Evolutionary conservation across 225 moss, liverwort and hornwort species (phyloP), one percentile per base, ranked within the genome.

Genomic region (Thuidium tamariscinum): DNA sequence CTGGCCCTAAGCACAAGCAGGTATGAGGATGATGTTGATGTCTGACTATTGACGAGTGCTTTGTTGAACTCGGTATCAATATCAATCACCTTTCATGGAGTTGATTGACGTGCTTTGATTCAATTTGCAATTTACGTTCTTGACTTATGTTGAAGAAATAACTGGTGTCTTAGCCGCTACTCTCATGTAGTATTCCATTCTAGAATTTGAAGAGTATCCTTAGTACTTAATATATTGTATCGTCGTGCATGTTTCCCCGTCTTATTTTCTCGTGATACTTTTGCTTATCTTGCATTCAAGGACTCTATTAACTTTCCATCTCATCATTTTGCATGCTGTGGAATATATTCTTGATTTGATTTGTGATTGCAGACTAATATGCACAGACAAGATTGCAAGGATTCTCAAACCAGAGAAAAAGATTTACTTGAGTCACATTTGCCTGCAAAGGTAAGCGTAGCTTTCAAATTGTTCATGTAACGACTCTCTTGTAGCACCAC

Each of bases 321-420:
- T 21, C 14, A 56, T 7, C 55, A 69, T 79, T 68, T 69, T 69
- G 34, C 59, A 56, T 27, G 7, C 48, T 78, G 9, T 52, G 26
- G 14, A 56, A 11, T 42, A 52, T 21, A 67, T 27, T 66, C 66
- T 80, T 46, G 42, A 23, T 41, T 85, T 51, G 80, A 49, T 81
- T 57, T 87, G 26, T 57, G 74, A 55, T 74, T 88, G 82, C 89
- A 92, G 91, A 90, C 78, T 21, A 92, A 89, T 72, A 76, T 39
- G 54, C 54, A 54, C 8, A 23, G 22, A 54, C 75, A 54, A 36
- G 9, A 54, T 75, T 54, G n/a, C 36, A 54, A 54, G 52, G 54
- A 54, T 54, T 75, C n/a, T 15, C 54, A 75, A 75, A 75, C 36
- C n/a, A 75, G 54, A n/a, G 75, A 75, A n/a, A 30, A 54, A 54